Percentiles rank a stretch among this genome's conserved stretches.
Evolutionary conservation across 495 filamentous ascomycete genomes (phyloP).

Genomic region (Penicillium flavigenum): DNA sequence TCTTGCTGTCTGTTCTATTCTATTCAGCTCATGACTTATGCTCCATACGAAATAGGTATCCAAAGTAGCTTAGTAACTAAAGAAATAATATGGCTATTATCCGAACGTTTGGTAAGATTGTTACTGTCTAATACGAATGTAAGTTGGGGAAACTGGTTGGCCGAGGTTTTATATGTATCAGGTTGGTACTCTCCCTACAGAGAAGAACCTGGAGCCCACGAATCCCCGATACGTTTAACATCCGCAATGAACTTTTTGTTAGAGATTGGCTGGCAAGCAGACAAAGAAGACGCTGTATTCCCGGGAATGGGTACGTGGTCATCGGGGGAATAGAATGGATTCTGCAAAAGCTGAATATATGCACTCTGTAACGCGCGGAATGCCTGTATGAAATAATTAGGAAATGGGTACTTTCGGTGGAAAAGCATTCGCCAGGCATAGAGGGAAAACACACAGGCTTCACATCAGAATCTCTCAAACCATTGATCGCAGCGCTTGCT

Average conservation of each 20-base stretch:
- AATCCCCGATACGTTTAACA: slow-evolving; percentile 81
- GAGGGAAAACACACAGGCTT: slow-evolving; percentile 60
- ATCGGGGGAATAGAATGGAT: slow-evolving; percentile 93
- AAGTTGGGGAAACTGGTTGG: not conserved
- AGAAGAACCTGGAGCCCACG: slow-evolving; percentile 54
- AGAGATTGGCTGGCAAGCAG: slow-evolving; percentile 62
- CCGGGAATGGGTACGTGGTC: slow-evolving; percentile 60
- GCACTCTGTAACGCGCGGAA: slow-evolving; percentile 89
- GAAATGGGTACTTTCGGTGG: not conserved
- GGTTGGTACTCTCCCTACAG: slow-evolving; percentile 20
- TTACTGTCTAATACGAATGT: not conserved
- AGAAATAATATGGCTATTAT: not conserved
- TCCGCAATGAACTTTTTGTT: slow-evolving; percentile 79
- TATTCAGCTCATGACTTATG: not conserved
- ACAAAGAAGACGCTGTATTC: slow-evolving; percentile 30
- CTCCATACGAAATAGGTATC: too few species aligned
- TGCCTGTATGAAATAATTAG: slow-evolving; percentile 51
- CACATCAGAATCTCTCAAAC: slow-evolving; percentile 77
- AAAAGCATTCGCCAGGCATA: not conserved
- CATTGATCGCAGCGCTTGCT: slow-evolving; percentile 45
- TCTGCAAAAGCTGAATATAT: slow-evolving; percentile 85
- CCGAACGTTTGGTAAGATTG: not conserved
- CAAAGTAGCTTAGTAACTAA: not conserved
- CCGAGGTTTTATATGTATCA: not conserved
- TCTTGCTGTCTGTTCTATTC: not conserved